Percentiles rank a stretch among this genome's conserved stretches.
Evolutionary conservation across 768 basidiomycete genomes (phyloP).

Genomic region (Tulasnella sp.): DNA sequence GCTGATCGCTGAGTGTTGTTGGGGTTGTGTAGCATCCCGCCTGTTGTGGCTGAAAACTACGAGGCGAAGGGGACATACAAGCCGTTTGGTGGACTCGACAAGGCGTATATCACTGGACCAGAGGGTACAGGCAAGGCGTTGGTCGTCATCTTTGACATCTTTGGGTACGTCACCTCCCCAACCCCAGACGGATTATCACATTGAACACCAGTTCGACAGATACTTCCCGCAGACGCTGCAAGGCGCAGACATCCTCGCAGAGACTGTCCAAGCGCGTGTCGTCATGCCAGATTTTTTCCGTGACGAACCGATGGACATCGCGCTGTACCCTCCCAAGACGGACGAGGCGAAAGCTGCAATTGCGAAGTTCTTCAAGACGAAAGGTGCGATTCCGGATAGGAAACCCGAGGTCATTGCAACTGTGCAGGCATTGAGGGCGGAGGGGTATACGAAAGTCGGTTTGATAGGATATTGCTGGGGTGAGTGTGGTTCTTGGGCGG

Average conservation of each 20-base stretch:
- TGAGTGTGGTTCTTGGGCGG: conserved; percentile 17
- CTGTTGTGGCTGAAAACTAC: conserved; percentile 39
- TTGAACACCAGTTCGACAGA: conserved; percentile 25
- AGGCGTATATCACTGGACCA: conserved; percentile 31
- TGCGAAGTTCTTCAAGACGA: conserved; percentile 47
- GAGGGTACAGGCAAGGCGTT: conserved; percentile 38
- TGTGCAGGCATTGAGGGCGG: conserved; percentile 31
- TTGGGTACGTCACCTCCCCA: conserved; percentile 36
- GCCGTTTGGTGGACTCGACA: conserved; percentile 37
- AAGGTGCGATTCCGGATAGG: conserved; percentile 34
- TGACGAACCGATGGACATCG: conserved; percentile 36
- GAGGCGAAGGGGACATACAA: conserved; percentile 39
- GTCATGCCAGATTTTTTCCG: conserved; percentile 61
- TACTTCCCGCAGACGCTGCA: conserved; percentile 53
- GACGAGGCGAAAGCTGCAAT: conserved; percentile 41
- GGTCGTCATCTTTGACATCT: conserved; percentile 51
- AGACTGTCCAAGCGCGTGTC: conserved; percentile 39
- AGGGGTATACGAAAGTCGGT: conserved; percentile 35
- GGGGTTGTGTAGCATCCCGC: conserved; percentile 30
- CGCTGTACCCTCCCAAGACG: conserved; percentile 42
- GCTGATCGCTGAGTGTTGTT: neutral
- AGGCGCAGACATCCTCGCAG: conserved; percentile 50
- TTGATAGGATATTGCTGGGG: conserved; percentile 43
- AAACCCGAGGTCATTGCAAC: conserved; percentile 34
- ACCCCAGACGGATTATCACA: no score